Evolutionary conservation across 805 yeast species (phyloP).

Genomic region (Dipodascopsis tothii): DNA sequence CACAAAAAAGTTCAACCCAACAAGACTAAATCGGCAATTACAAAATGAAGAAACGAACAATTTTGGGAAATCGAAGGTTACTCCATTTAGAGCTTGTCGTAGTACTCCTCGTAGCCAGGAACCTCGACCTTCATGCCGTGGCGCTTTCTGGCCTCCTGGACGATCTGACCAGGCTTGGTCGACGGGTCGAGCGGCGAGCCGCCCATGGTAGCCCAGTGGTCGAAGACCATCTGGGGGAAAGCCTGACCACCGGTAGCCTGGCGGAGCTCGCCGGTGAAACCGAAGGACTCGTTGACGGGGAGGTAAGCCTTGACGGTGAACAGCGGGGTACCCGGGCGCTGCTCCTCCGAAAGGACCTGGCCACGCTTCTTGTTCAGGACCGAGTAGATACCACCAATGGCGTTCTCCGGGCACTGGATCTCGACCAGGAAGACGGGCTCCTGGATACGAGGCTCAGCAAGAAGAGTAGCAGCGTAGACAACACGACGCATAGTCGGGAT

Average conservation of each 20-base stretch:
- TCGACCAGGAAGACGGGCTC: constrained; percentile 99
- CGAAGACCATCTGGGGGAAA: constrained; percentile 99
- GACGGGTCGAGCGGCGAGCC: constrained; percentile 91
- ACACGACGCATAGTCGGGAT: constrained; percentile 99
- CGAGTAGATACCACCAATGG: constrained; percentile 99
- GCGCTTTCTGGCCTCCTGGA: constrained; percentile 74
- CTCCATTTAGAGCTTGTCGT: constrained; percentile 43
- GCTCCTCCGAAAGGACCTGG: constrained; percentile 98
- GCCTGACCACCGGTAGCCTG: constrained; percentile 99
- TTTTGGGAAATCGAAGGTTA: neutral
- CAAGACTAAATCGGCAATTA: neutral
- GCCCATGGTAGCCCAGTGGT: constrained; percentile 88
- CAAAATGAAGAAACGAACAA: neutral
- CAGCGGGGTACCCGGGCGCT: constrained; percentile 99
- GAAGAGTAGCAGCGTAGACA: constrained; percentile 94
- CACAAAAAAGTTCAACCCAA: neutral
- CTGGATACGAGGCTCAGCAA: constrained; percentile 98
- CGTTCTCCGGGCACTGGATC: constrained; percentile 98
- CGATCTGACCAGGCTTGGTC: constrained; percentile 61
- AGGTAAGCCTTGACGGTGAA: constrained; percentile 99
- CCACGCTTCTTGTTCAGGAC: constrained; percentile 97
- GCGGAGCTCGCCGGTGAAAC: constrained; percentile 99
- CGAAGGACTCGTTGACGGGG: constrained; percentile 99
- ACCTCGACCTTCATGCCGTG: constrained; percentile 94
- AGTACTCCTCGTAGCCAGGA: constrained; percentile 99